phyloP scores from a whole-genome alignment of 108 stramenopile genomes.

The Cyclotella sp. region DNA sequence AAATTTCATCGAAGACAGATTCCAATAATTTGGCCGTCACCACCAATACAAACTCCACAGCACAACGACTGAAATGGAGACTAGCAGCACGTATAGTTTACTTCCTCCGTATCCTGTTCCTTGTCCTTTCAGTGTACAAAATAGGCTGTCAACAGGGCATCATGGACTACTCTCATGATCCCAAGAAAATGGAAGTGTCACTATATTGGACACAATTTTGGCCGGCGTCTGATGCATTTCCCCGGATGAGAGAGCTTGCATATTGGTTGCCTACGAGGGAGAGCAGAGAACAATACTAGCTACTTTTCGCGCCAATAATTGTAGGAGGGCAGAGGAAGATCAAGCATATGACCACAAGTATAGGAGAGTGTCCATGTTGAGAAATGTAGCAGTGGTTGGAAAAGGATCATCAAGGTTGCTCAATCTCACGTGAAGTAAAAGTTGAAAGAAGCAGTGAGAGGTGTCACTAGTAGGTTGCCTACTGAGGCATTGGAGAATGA shows the following conservation, averaged over 20 bases:
- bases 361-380: conserved; percentile 38
- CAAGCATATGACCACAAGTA: conserved; percentile 21
- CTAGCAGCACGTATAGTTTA: conserved; percentile 35
- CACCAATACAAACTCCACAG: background rate
- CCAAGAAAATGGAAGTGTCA: conserved; percentile 34
- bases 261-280: conserved; percentile 50
- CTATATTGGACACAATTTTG: conserved; percentile 43
- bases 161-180: conserved; percentile 58
- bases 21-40: background rate
- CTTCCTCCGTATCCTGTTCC: conserved; percentile 64
- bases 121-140: conserved; percentile 66
- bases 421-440: conserved; percentile 71
- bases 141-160: conserved; percentile 83
- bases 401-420: conserved; percentile 78
- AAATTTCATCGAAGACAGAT: no score
- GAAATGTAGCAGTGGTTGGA: conserved; percentile 60
- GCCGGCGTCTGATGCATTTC: conserved; percentile 49
- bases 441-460: conserved; percentile 51
- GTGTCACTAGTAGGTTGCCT: conserved; percentile 35
- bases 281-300: conserved; percentile 38
- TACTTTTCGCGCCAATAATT: conserved; percentile 20
- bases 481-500: conserved; percentile 45
- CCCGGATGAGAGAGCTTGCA: conserved; percentile 26
- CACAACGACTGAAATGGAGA: conserved; percentile 35
- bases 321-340: background rate